A percentile compares a stretch with the other conserved stretches of the same genome.
These are phyloP conservation scores for Cryphonectria japonica DNA, from an alignment of 2,329 filamentous ascomycete genomes.

Conservation along the genomic window DNA sequence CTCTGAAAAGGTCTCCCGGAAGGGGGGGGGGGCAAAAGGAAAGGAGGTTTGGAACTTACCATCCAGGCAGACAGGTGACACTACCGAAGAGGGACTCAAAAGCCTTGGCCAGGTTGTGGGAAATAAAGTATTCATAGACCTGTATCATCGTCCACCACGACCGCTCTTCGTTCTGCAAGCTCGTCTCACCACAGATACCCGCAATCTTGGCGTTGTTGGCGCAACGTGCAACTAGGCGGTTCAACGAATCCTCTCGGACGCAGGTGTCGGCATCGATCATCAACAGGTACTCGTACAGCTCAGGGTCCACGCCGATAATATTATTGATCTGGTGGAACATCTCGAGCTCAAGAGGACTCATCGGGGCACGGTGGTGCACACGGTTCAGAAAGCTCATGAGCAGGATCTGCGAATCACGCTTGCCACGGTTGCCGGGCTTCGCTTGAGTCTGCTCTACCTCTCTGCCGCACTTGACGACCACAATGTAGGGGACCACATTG, in stretches of 20 bases:
- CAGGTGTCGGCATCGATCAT: conserved; percentile 98
- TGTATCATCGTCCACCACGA: conserved; percentile 99
- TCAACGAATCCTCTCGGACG: conserved; percentile 89
- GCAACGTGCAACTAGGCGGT: conserved; percentile 88
- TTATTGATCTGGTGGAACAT: conserved; percentile 99
- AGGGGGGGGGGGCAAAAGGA: background rate
- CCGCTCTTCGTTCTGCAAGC: conserved; percentile 90
- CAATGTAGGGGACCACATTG: conserved; percentile 94
- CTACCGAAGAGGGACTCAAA: conserved; percentile 98
- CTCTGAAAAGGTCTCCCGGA: background rate
- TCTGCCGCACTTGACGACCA: conserved; percentile 96
- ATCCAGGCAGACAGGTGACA: conserved; percentile 98
- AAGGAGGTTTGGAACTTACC: conserved; percentile 63
- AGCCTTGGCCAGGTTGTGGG: conserved; percentile 93
- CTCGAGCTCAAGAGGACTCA: conserved; percentile 95
- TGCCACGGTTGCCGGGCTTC: conserved; percentile 97
- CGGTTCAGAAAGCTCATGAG: conserved; percentile 98
- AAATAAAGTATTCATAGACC: conserved; percentile 99
- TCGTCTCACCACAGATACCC: conserved; percentile 96
- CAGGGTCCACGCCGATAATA: conserved; percentile 95
- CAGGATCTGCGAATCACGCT: conserved; percentile 95
- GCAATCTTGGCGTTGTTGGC: conserved; percentile 94
- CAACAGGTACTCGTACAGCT: conserved; percentile 94
- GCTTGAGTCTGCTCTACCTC: conserved; percentile 89
- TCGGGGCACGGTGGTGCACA: conserved; percentile 89